These are phyloP conservation scores for Cyanophora paradoxa DNA, from an alignment of 78 protist species.

Conservation along the genomic window DNA sequence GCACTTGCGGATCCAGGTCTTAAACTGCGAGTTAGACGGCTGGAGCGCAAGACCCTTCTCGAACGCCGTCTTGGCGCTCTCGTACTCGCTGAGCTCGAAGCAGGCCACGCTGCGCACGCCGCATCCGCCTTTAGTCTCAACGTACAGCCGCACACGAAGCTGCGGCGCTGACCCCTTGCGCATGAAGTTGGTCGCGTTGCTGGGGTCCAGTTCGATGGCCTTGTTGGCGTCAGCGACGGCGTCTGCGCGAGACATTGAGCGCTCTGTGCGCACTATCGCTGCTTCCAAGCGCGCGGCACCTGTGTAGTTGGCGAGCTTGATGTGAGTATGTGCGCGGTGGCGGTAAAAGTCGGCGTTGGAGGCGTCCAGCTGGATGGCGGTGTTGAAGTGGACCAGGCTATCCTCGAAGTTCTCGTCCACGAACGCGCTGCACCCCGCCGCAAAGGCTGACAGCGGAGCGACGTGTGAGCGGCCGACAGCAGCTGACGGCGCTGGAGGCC, in stretches of 20 bases:
- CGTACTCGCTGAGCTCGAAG: conserved; percentile 56
- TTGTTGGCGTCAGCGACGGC: conserved; percentile 48
- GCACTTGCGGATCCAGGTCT: conserved; percentile 63
- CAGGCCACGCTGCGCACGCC: conserved; percentile 29
- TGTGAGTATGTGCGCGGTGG: conserved; percentile 38
- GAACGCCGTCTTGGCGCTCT: conserved; percentile 54
- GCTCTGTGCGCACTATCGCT: no score
- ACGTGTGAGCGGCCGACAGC: no score
- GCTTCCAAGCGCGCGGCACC: no score
- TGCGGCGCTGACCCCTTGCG: conserved; percentile 35
- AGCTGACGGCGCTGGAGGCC: no score
- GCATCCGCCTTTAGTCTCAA: no score
- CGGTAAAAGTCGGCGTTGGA: conserved; percentile 30
- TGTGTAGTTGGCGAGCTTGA: conserved; percentile 20
- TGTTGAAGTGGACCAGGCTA: conserved; percentile 33
- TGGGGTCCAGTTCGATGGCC: conserved; percentile 48
- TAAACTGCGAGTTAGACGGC: conserved; percentile 27
- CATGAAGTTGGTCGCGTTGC: conserved; percentile 45
- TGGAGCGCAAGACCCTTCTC: conserved; percentile 46
- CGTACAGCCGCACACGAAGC: not conserved
- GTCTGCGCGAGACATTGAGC: conserved; percentile 34
- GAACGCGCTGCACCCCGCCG: no score
- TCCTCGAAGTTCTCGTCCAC: conserved; percentile 52
- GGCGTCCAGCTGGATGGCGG: conserved; percentile 22
- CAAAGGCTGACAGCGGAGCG: no score